Conservation (phyloP, 2,329 filamentous ascomycete species). For the Colletotrichum noveboracense region DNA sequence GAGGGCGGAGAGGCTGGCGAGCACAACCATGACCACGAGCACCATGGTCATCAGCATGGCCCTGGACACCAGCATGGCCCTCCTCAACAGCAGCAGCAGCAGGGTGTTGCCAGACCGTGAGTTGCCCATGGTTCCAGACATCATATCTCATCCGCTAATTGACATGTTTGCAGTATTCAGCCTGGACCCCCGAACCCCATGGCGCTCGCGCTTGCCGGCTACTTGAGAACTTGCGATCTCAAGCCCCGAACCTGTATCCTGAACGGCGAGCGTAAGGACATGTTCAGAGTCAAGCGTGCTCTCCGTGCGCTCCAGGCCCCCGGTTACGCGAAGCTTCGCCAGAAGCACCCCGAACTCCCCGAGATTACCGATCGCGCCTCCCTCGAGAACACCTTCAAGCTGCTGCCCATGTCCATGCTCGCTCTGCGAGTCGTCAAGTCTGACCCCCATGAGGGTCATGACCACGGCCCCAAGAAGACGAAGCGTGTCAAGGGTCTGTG, state of each 20-base stretch:
- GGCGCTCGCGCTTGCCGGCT: constrained; percentile 87
- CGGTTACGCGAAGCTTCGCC: constrained; percentile 86
- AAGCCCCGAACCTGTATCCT: constrained; percentile 92
- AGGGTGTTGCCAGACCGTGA: neutral
- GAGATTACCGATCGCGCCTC: constrained; percentile 86
- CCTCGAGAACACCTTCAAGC: constrained; percentile 93
- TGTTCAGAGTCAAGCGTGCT: constrained; percentile 98
- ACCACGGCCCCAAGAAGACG: constrained; percentile 72
- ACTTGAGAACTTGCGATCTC: constrained; percentile 81
- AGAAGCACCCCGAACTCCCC: constrained; percentile 89
- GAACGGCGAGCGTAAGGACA: constrained; percentile 95
- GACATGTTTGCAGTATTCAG: constrained; percentile 62
- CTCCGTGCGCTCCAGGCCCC: constrained; percentile 88
- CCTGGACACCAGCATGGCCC: constrained; percentile 19
- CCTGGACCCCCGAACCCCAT: constrained; percentile 87
- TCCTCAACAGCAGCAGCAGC: constrained; percentile 35
- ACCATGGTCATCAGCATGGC: constrained; percentile 30
- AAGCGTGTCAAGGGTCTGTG: constrained; percentile 96
- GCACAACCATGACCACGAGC: constrained; percentile 27
- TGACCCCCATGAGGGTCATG: constrained; percentile 78
- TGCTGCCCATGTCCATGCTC: constrained; percentile 91
- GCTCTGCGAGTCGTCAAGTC: constrained; percentile 88
- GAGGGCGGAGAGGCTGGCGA: constrained; percentile 19
- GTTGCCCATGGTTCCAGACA: neutral
- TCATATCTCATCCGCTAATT: neutral